These are phyloP conservation scores for Dinochytrium kinnereticum DNA, from an alignment of 371 early-diverging fungal species.

Conservation along the genomic window DNA sequence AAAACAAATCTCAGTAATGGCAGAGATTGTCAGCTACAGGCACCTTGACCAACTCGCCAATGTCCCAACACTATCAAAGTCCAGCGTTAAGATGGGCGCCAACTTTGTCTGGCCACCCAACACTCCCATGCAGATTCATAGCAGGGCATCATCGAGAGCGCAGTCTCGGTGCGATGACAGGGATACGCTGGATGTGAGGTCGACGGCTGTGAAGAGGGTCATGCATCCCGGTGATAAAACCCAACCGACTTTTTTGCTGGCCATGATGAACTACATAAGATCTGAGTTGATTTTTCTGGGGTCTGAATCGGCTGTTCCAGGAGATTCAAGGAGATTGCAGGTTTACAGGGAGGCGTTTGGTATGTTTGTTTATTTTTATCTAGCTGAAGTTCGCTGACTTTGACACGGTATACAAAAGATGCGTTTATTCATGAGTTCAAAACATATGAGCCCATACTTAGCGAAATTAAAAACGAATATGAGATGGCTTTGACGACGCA, in stretches of 20 bases:
- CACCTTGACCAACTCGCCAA: background rate
- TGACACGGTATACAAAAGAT: conserved; percentile 36
- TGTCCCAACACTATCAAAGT: background rate
- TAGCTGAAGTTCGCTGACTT: background rate
- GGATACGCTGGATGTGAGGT: background rate
- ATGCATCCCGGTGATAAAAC: conserved; percentile 39
- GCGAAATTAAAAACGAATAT: conserved; percentile 56
- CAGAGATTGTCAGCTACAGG: background rate
- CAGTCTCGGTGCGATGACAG: background rate
- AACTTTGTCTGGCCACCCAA: no score
- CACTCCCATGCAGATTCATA: no score
- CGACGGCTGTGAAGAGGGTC: background rate
- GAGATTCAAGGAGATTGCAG: conserved; percentile 48
- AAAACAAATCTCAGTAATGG: no score
- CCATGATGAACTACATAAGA: conserved; percentile 30
- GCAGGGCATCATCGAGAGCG: no score
- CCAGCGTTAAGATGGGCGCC: no score
- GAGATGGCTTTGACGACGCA: conserved; percentile 40
- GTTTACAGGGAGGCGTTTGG: conserved; percentile 53
- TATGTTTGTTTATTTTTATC: conserved; percentile 11
- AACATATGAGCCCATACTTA: conserved; percentile 51
- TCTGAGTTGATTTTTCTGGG: conserved; percentile 40
- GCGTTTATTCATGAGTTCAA: conserved; percentile 53
- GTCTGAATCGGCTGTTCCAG: conserved; percentile 27
- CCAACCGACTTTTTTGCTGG: conserved; percentile 32